Evolutionary conservation across 495 filamentous ascomycete species (phyloP).

Genomic region (Xylaria grammica): DNA sequence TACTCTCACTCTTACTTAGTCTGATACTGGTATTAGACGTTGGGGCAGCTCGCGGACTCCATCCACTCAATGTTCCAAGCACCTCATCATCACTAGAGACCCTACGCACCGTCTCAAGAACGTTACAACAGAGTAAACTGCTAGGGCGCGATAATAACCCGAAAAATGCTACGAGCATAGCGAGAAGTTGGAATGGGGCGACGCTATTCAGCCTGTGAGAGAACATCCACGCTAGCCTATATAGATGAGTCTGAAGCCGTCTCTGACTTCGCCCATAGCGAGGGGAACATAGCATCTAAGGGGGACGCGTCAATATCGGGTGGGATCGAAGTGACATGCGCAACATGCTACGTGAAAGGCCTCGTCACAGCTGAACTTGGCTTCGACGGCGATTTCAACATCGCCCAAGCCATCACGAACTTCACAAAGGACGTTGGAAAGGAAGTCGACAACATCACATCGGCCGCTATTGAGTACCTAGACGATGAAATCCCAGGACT

Average conservation of each 20-base stretch:
- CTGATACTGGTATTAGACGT: not conserved
- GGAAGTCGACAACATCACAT: constrained; percentile 41
- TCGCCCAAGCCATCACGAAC: constrained; percentile 40
- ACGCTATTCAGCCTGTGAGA: constrained; percentile 41
- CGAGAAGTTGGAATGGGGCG: constrained; percentile 47
- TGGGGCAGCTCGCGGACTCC: not conserved
- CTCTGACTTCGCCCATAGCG: constrained; percentile 20
- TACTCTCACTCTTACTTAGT: constrained; percentile 3
- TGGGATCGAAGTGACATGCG: constrained; percentile 50
- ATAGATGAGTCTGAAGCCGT: not conserved
- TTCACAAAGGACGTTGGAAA: constrained; percentile 33
- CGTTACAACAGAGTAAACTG: not conserved
- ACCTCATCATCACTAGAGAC: not conserved
- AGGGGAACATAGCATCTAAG: not conserved
- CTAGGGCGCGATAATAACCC: constrained; percentile 18
- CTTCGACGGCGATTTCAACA: constrained; percentile 46
- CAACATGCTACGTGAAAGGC: constrained; percentile 58
- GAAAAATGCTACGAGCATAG: constrained; percentile 46
- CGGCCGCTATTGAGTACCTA: constrained; percentile 32
- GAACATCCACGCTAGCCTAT: not conserved
- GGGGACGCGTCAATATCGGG: constrained; percentile 21
- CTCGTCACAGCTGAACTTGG: constrained; percentile 46
- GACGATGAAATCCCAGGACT: constrained; percentile 29
- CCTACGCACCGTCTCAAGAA: not conserved
- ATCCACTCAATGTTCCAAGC: not conserved